Conservation (phyloP, 163 green algal species). For the Chlamydomonas reinhardtii region DNA sequence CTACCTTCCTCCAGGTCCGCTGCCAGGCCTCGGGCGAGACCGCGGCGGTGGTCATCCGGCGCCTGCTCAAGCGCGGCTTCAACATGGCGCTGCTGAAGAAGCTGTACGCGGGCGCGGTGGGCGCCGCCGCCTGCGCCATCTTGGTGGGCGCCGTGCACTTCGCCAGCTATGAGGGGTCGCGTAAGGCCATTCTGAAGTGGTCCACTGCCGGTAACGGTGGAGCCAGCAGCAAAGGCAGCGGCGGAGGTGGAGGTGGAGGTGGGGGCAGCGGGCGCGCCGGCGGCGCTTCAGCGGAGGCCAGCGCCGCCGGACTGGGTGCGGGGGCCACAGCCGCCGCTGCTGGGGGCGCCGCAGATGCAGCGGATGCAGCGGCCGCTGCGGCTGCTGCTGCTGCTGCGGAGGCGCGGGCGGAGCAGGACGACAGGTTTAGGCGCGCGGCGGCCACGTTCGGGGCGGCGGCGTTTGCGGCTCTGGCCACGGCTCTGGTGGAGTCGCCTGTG, state of each 20-base stretch:
- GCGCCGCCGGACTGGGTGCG: neutral
- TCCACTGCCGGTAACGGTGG: neutral
- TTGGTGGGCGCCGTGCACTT: slow-evolving; percentile 75
- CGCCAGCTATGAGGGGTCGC: slow-evolving; percentile 38
- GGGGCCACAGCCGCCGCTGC: neutral
- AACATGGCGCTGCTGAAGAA: slow-evolving; percentile 40
- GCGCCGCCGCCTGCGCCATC: slow-evolving; percentile 59
- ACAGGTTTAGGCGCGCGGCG: neutral
- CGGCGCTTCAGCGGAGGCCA: no score
- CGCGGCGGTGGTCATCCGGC: slow-evolving; percentile 52
- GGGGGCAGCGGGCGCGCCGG: no score
- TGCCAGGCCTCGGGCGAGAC: slow-evolving; percentile 61
- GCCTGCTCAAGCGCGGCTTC: slow-evolving; percentile 31
- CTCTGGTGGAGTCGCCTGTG: slow-evolving; percentile 72
- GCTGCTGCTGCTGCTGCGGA: neutral
- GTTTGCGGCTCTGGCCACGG: slow-evolving; percentile 53
- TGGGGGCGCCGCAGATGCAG: neutral
- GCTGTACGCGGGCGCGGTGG: slow-evolving; percentile 35
- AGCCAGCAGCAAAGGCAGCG: slow-evolving; percentile 9
- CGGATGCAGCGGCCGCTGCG: neutral
- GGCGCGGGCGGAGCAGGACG: no score
- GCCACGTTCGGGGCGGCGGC: slow-evolving; percentile 58
- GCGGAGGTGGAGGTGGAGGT: no score
- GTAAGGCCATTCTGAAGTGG: slow-evolving; percentile 9
- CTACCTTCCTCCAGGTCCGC: slow-evolving; percentile 47